Percentiles rank a stretch among this genome's conserved stretches.
Conservation (phyloP, 352 stramenopile species). For the Globisporangium nagaii region DNA sequence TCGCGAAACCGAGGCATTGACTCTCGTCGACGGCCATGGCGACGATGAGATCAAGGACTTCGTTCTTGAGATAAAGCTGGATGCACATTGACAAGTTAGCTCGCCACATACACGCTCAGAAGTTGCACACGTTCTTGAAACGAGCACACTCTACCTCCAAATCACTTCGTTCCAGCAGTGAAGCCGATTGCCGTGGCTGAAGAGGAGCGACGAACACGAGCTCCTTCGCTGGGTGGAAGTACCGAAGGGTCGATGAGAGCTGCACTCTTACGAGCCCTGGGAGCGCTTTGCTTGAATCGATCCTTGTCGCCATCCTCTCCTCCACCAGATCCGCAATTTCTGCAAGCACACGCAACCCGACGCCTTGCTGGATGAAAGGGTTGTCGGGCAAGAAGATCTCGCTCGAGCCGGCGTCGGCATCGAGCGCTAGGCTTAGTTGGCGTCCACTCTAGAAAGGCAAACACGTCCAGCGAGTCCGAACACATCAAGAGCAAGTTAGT, state of each 20-base stretch:
- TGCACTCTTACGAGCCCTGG: constrained; percentile 11
- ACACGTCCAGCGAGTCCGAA: background rate
- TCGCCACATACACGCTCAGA: background rate
- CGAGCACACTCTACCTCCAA: background rate
- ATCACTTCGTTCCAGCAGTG: background rate
- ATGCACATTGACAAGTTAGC: background rate
- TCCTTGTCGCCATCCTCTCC: constrained; percentile 15
- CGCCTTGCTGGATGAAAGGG: constrained; percentile 16
- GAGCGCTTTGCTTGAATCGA: constrained; percentile 3
- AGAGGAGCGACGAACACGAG: constrained; percentile 17
- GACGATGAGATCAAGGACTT: background rate
- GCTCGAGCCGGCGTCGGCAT: constrained; percentile 8
- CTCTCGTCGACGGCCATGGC: background rate
- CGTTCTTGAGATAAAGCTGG: background rate
- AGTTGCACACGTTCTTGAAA: background rate
- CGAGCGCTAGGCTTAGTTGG: constrained; percentile 14
- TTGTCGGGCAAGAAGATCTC: constrained; percentile 15
- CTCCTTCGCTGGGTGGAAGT: constrained; percentile 23
- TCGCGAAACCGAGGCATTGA: background rate
- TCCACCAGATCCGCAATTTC: constrained; percentile 23
- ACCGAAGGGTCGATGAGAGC: constrained; percentile 14
- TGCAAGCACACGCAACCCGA: constrained; percentile 16
- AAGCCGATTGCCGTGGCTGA: background rate
- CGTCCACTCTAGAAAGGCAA: constrained; percentile 13
- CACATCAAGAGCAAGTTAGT: background rate